phyloP scores from a whole-genome alignment of 2,329 filamentous ascomycete genomes.

The Fusarium oxysporum region DNA sequence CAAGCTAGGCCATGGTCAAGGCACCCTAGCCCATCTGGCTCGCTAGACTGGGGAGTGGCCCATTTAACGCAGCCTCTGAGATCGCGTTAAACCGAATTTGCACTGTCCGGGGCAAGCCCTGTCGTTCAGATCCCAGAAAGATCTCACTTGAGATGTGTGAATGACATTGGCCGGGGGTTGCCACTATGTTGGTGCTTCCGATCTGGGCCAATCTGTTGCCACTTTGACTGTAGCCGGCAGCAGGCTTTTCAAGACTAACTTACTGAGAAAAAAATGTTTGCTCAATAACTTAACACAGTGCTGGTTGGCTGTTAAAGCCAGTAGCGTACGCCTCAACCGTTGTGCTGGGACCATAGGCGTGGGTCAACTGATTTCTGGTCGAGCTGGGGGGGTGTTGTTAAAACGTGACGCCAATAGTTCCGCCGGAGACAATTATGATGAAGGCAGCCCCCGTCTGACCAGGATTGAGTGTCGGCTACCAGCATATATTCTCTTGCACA shows the following conservation, averaged over 20 bases:
- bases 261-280: conserved; percentile 32
- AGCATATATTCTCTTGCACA: not conserved
- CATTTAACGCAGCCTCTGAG: conserved; percentile 37
- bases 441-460: not conserved
- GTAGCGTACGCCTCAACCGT: conserved; percentile 31
- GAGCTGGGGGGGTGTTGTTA: conserved; percentile 5
- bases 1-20: not conserved
- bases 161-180: conserved; percentile 23
- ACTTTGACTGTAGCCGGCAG: conserved; percentile 5
- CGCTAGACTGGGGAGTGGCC: conserved; percentile 16
- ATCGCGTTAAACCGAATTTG: conserved; percentile 37
- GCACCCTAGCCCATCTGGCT: conserved; percentile 11
- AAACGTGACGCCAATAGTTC: conserved; percentile 20
- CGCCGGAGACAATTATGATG: not conserved
- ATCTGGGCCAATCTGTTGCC: conserved; percentile 19
- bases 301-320: conserved; percentile 9
- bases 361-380: conserved; percentile 12
- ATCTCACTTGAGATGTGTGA: conserved; percentile 35
- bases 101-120: conserved; percentile 42
- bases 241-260: not conserved
- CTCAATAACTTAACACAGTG: conserved; percentile 13
- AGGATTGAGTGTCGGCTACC: not conserved
- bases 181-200: conserved; percentile 37
- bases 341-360: conserved; percentile 16
- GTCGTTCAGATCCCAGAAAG: conserved; percentile 35